Evolutionary conservation across 2,329 filamentous ascomycete species (phyloP).

Genomic region (Colletotrichum caudatum): DNA sequence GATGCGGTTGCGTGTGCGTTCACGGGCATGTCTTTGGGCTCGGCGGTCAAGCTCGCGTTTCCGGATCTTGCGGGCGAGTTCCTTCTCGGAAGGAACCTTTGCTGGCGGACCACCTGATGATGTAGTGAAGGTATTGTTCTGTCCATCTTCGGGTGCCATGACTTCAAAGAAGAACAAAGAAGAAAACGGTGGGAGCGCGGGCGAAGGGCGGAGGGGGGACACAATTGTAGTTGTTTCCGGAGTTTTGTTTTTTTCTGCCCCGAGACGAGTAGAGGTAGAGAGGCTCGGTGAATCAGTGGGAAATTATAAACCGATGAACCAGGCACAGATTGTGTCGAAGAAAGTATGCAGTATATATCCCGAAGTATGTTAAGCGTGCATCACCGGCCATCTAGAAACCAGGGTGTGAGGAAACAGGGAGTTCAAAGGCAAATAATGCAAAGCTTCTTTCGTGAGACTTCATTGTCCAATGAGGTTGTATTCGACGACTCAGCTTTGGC

Average conservation of each 20-base stretch:
- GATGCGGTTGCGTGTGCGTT: constrained; percentile 50
- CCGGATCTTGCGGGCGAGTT: constrained; percentile 44
- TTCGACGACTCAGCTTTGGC: background rate
- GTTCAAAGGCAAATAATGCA: constrained; percentile 4
- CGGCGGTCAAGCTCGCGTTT: constrained; percentile 51
- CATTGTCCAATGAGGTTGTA: background rate
- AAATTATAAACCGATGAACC: background rate
- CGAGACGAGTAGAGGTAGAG: background rate
- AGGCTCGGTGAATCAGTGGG: background rate
- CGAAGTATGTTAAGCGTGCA: constrained; percentile 26
- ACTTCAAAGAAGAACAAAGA: background rate
- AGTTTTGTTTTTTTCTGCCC: background rate
- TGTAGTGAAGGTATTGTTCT: constrained; percentile 21
- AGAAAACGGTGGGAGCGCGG: background rate
- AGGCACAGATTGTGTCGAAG: constrained; percentile 13
- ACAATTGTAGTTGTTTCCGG: background rate
- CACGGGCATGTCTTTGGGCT: constrained; percentile 49
- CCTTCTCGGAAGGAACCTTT: constrained; percentile 37
- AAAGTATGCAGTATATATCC: constrained; percentile 19
- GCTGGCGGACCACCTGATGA: constrained; percentile 15
- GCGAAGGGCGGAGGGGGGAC: background rate
- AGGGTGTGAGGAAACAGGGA: constrained; percentile 8
- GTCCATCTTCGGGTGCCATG: constrained; percentile 20
- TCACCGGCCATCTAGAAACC: background rate
- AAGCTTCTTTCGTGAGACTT: constrained; percentile 18